Conservation (phyloP, 192 early-diverging fungal genomes). For the Allomyces macrogynus region DNA sequence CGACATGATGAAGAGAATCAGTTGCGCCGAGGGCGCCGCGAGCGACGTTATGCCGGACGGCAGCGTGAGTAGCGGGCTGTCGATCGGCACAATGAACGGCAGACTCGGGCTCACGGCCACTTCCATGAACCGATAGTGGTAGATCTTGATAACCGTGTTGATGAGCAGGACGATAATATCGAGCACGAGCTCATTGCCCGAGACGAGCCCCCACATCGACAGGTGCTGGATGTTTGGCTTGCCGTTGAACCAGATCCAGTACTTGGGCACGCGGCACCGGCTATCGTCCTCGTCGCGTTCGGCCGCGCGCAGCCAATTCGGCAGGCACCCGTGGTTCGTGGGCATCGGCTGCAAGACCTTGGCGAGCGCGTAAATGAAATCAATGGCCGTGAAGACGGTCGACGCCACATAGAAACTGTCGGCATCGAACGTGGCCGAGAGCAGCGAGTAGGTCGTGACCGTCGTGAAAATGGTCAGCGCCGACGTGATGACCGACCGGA, state of each 20-base stretch:
- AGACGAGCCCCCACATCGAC: not conserved
- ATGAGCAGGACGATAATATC: not conserved
- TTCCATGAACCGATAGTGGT: not conserved
- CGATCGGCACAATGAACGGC: not conserved
- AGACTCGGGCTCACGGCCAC: not conserved
- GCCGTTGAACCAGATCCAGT: not conserved
- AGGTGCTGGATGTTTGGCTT: not conserved
- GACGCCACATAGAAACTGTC: not conserved
- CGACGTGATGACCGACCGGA: not conserved
- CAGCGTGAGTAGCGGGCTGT: not conserved
- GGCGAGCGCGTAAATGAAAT: not conserved
- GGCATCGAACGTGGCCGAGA: not conserved
- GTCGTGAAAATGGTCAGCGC: not conserved
- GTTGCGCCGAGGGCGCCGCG: not conserved
- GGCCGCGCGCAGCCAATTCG: not conserved
- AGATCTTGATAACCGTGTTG: not conserved
- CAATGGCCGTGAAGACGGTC: not conserved
- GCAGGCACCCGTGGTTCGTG: not conserved
- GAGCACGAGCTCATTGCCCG: not conserved
- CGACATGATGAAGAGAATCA: not conserved
- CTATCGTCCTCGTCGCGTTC: not conserved
- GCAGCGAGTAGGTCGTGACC: not conserved
- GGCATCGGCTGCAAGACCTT: not conserved
- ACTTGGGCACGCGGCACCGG: not conserved
- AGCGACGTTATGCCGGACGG: not conserved